Percentiles rank a stretch among this genome's conserved stretches.
Evolutionary conservation across 1,284 basidiomycete species (phyloP).

Genomic region (Ganoderma sp.): DNA sequence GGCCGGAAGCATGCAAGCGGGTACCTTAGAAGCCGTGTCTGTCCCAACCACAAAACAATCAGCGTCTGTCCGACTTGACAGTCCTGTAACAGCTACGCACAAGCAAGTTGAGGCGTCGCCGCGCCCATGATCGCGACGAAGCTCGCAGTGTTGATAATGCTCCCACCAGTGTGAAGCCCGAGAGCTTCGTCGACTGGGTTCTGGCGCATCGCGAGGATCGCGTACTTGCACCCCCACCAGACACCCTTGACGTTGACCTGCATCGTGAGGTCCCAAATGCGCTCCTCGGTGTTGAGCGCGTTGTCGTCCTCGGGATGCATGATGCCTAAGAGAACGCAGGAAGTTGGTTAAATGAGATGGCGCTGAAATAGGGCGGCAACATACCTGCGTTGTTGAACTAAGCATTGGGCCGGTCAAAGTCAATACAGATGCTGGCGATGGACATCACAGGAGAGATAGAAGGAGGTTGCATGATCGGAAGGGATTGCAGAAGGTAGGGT

Average conservation of each 20-base stretch:
- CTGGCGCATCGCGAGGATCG: slow-evolving; percentile 92
- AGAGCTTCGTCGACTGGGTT: slow-evolving; percentile 85
- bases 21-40: slow-evolving; percentile 87
- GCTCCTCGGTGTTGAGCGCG: slow-evolving; percentile 94
- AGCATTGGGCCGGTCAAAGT: not conserved
- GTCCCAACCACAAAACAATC: not conserved
- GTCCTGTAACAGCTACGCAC: slow-evolving; percentile 53
- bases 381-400: slow-evolving; percentile 90
- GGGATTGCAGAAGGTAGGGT: not conserved
- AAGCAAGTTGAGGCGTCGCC: slow-evolving; percentile 95
- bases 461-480: not conserved
- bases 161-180: slow-evolving; percentile 84
- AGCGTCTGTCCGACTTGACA: too few species aligned
- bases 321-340: slow-evolving; percentile 61
- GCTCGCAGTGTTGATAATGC: slow-evolving; percentile 96
- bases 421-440: not conserved
- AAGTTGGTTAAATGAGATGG: not conserved
- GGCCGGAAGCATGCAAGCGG: not conserved
- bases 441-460: not conserved
- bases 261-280: slow-evolving; percentile 95
- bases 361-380: slow-evolving; percentile 14
- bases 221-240: slow-evolving; percentile 98
- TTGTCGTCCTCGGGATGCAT: slow-evolving; percentile 96
- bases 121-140: slow-evolving; percentile 95
- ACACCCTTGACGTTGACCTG: slow-evolving; percentile 97